Evolutionary conservation across 1,284 basidiomycete species (phyloP).

Genomic region (Cutaneotrichosporon sp.): DNA sequence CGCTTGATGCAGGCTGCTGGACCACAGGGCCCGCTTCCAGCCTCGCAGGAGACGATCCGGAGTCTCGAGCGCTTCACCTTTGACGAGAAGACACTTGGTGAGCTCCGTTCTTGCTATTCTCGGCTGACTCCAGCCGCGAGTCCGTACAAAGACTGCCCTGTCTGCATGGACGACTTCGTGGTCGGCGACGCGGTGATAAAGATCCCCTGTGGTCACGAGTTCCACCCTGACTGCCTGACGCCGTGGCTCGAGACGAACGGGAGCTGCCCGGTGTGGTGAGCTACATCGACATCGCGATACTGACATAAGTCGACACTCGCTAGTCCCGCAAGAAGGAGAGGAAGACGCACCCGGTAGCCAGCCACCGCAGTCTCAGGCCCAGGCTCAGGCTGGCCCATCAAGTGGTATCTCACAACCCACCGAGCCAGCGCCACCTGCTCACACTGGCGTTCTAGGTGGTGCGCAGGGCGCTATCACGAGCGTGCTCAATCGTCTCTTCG

Average conservation of each 20-base stretch:
- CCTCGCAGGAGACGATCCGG: slow-evolving; percentile 45
- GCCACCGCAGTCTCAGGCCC: not conserved
- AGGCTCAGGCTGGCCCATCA: slow-evolving; percentile 5
- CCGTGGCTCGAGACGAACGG: slow-evolving; percentile 52
- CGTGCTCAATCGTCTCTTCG: slow-evolving; percentile 42
- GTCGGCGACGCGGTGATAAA: slow-evolving; percentile 44
- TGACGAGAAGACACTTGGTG: slow-evolving; percentile 42
- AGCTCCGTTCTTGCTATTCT: not conserved
- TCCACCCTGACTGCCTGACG: slow-evolving; percentile 50
- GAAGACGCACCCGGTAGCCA: not conserved
- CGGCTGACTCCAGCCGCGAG: slow-evolving; percentile 33
- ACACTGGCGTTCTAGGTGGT: not conserved
- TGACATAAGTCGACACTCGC: slow-evolving; percentile 29
- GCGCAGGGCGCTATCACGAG: slow-evolving; percentile 31
- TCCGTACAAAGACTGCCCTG: slow-evolving; percentile 48
- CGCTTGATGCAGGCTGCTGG: slow-evolving; percentile 50
- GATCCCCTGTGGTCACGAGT: slow-evolving; percentile 51
- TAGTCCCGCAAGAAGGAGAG: slow-evolving; percentile 8
- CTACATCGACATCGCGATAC: not conserved
- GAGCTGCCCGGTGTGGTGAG: slow-evolving; percentile 52
- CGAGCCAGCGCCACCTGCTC: not conserved
- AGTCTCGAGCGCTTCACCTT: slow-evolving; percentile 47
- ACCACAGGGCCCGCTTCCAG: slow-evolving; percentile 50
- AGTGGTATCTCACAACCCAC: not conserved
- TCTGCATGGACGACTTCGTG: slow-evolving; percentile 50